Evolutionary conservation across 805 yeast genomes (phyloP).

Genomic region (Metschnikowia anglica): DNA sequence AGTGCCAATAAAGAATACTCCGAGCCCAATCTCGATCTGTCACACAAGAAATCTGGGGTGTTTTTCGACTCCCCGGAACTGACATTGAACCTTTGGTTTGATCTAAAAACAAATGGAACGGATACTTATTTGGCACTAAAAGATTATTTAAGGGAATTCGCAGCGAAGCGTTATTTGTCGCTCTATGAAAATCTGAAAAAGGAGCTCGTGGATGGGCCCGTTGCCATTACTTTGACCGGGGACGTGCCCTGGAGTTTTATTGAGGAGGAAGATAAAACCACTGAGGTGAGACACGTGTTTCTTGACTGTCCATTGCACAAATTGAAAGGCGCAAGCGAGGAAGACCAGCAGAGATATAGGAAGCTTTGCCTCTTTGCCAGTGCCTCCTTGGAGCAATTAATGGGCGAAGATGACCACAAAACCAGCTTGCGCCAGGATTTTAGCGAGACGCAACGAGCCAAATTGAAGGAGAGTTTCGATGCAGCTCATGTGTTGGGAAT

Average conservation of each 20-base stretch:
- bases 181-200: constrained; percentile 40
- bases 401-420: constrained; percentile 23
- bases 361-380: constrained; percentile 43
- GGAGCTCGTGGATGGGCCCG: constrained; percentile 47
- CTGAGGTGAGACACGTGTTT: constrained; percentile 39
- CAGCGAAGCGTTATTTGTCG: constrained; percentile 50
- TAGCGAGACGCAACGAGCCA: constrained; percentile 29
- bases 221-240: constrained; percentile 67
- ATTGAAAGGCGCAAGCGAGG: constrained; percentile 24
- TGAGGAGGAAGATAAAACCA: constrained; percentile 18
- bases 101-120: constrained; percentile 57
- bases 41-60: constrained; percentile 29
- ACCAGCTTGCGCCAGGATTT: constrained; percentile 31
- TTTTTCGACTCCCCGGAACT: constrained; percentile 46
- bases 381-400: constrained; percentile 36
- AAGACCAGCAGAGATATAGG: constrained; percentile 24
- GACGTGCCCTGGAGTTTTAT: constrained; percentile 50
- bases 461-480: constrained; percentile 29
- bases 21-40: constrained; percentile 18
- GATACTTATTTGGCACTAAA: constrained; percentile 47
- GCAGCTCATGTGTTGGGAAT: constrained; percentile 51
- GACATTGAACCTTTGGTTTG: constrained; percentile 63
- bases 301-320: constrained; percentile 52
- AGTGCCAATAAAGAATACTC: constrained; percentile 42
- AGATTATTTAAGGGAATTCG: constrained; percentile 46